phyloP scores from a whole-genome alignment of 148 eudicot species.

The Euryodendron excelsum region DNA sequence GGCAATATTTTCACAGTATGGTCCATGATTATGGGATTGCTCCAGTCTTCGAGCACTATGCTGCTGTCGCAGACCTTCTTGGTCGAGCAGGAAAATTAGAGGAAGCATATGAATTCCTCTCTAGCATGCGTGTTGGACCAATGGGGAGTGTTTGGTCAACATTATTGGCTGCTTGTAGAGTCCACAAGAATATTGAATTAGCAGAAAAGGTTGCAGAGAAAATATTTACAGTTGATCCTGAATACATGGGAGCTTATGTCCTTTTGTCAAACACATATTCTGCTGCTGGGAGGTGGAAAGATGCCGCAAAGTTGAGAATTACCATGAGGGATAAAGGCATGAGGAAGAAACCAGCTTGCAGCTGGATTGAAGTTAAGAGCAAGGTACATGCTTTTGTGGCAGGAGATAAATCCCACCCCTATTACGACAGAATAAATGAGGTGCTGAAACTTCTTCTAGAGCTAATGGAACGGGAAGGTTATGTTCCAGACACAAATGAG shows the following conservation, averaged over 20 bases:
- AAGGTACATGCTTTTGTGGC: slow-evolving; percentile 66
- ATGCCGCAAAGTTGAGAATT: slow-evolving; percentile 54
- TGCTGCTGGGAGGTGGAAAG: slow-evolving; percentile 60
- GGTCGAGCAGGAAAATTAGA: slow-evolving; percentile 77
- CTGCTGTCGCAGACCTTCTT: slow-evolving; percentile 69
- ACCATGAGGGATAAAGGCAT: slow-evolving; percentile 46
- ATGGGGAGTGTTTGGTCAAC: slow-evolving; percentile 54
- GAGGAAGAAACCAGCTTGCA: slow-evolving; percentile 63
- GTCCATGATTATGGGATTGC: slow-evolving; percentile 41
- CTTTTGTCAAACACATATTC: slow-evolving; percentile 65
- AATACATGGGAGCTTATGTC: slow-evolving; percentile 44
- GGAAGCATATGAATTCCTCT: slow-evolving; percentile 63
- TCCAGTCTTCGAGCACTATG: slow-evolving; percentile 67
- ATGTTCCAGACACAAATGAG: slow-evolving; percentile 55
- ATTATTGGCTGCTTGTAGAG: slow-evolving; percentile 65
- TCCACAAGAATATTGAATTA: slow-evolving; percentile 64
- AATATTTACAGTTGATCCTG: slow-evolving; percentile 45
- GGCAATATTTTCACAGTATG: slow-evolving; percentile 52
- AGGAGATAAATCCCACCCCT: slow-evolving; percentile 73
- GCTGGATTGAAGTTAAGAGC: slow-evolving; percentile 74
- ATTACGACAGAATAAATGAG: slow-evolving; percentile 37
- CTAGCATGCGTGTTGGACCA: slow-evolving; percentile 35
- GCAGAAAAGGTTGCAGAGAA: slow-evolving; percentile 66
- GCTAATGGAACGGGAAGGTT: slow-evolving; percentile 63
- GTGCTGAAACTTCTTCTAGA: slow-evolving; percentile 43